Base-by-base conservation (phyloP, 768 basidiomycete species). In the Trametes punicea region DNA sequence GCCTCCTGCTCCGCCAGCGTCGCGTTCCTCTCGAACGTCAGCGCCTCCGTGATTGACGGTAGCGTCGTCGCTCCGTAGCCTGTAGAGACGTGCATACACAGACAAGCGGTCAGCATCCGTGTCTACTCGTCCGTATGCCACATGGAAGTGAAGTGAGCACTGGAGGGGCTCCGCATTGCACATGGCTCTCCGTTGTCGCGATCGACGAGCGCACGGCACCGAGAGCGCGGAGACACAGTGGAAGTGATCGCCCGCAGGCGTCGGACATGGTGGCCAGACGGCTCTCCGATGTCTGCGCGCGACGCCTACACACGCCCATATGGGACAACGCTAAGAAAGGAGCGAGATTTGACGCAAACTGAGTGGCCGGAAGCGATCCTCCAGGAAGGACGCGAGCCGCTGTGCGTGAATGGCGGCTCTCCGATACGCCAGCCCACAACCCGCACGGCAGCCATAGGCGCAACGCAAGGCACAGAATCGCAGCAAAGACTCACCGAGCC, bases 1-100 rank as follows among this genome's bases (percentile, higher is more conserved):
- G 80, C 79, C 68, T 93, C 90, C 60, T 78, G 65, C 56, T 81
- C 67, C 2, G 85, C 85, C 59, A 85, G 68, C 1, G 81, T 82
- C 13, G 70, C 69, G 65, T 90, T 84, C 64, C 80, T 74, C 47
- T 92, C 89, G 36, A 84, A 75, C 23, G 81, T 77, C 57, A 94
- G 78, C 2, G 90, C 81, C 67, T 95, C 92, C 0, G 84, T 87
- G 26, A 94, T 71, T 16, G 78, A 88, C 3, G 91, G 93, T 51
- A 94, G 76, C 1, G 90, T 90, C 1, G 91, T 93, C 9, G 91
- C 88, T 11, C 90, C 90, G 65, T 91, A 90, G 9, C 88, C 88
- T 89, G 65, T 23, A 53, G 39, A n/a, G n/a, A n/a, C n/a, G n/a
- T n/a, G n/a, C n/a, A n/a, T n/a, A n/a, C n/a, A n/a, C n/a, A n/a